phyloP scores from a whole-genome alignment of 73 alveolate genomes.

The Diophrys appendiculata region DNA sequence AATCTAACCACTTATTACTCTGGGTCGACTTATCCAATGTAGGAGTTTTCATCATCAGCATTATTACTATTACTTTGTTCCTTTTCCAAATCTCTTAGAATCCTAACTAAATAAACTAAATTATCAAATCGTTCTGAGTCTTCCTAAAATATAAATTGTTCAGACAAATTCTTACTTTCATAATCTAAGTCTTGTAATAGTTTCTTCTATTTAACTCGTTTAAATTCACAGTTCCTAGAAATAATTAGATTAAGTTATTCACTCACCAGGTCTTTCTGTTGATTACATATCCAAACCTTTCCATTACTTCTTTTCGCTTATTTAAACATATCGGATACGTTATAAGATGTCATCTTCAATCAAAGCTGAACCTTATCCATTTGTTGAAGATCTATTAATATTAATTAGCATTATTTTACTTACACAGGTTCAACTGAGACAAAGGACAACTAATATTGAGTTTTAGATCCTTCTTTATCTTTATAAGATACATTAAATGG shows the following conservation, averaged over 20 bases:
- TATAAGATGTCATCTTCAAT: too few relatives aligned
- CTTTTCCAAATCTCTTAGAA: background rate
- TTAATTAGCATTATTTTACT: too few relatives aligned
- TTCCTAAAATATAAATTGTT: background rate
- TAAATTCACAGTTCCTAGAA: background rate
- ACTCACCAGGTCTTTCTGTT: background rate
- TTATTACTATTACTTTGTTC: background rate
- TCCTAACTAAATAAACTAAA: background rate
- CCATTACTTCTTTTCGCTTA: background rate
- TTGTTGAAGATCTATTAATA: too few relatives aligned
- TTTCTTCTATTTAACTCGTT: background rate
- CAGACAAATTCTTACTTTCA: background rate
- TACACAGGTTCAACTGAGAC: too few relatives aligned
- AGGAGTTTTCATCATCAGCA: background rate
- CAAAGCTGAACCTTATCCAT: too few relatives aligned
- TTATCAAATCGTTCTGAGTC: background rate
- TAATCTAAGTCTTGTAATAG: background rate
- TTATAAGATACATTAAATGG: too few relatives aligned
- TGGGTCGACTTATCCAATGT: background rate
- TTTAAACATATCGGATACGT: too few relatives aligned
- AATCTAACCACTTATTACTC: background rate
- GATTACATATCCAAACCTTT: background rate
- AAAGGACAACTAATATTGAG: too few relatives aligned
- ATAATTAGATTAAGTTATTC: background rate
- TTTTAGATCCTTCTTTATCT: too few relatives aligned